Evolutionary conservation across 2,329 filamentous ascomycete species (phyloP), one percentile per base, ranked within the genome.

Genomic region (Sarocladium strictum): DNA sequence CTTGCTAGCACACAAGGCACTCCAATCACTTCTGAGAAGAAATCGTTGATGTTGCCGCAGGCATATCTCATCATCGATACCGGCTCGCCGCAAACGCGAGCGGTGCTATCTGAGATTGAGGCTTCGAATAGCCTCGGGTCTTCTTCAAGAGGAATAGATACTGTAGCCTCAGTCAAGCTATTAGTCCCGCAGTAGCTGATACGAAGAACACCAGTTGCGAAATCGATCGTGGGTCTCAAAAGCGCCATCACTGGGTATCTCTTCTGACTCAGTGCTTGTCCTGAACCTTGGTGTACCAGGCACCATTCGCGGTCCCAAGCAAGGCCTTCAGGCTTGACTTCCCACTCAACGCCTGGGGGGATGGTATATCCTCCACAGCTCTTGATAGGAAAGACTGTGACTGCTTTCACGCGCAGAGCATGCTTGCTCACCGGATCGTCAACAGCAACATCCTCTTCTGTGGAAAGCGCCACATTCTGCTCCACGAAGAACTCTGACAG

Each of bases 231-330:
- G 6, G 94, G 93, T 52, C 80, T 80, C 53, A 99, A 77, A 3
- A 97, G 79, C 12, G 90, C 87, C 93, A 99, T 97, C 32, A 78
- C 83, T 2, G 92, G 89, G 65, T 94, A 86, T 59, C 85, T 79
- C 71, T 97, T 99, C 69, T 97, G 93, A 65, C 83, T 96, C 54
- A 99, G 74, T 5, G 87, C 90, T 61, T 86, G 84, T 0, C 90
- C 88, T 1, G 92, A 95, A 41, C 90, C 91, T 64, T 85, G 81
- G 66, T 97, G 92, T 14, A 99, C 78, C 19, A 99, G 75, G 70
- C 93, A 97, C 93, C 94, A 99, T 73, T 97, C 93, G 58, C 94
- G 81, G 67, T 99, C 94, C 91, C 93, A 97, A 9, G 85, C 87
- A 2, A 99, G 76, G 0, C 94, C 94, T 71, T 97, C 91, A 7